A percentile compares a stretch with the other conserved stretches of the same genome.
phyloP scores from a whole-genome alignment of 208 protist species.

The Naegleria fowleri region DNA sequence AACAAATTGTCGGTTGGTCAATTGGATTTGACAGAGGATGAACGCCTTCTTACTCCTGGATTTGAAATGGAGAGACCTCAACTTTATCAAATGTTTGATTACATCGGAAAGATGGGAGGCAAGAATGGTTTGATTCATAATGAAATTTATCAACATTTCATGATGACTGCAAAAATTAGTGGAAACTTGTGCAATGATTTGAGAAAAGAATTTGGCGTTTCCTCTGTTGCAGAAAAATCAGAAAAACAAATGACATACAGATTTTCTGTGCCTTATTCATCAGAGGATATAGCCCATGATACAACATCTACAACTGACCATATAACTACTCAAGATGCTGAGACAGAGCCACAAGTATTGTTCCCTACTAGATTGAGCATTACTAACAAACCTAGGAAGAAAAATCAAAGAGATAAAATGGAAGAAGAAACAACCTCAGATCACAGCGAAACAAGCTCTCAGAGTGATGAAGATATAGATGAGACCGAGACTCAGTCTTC shows the following conservation, averaged over 20 bases:
- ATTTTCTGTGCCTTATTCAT: neutral
- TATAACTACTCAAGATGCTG: neutral
- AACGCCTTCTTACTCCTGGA: neutral
- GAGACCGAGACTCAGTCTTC: neutral
- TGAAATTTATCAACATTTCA: constrained; percentile 3
- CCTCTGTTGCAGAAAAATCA: neutral
- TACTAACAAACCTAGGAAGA: neutral
- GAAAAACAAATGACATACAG: neutral
- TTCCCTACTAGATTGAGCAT: neutral
- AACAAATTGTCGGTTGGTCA: no score
- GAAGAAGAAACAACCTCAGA: neutral
- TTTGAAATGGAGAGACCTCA: neutral
- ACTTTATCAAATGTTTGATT: constrained; percentile 15
- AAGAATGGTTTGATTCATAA: neutral
- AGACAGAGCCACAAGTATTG: neutral
- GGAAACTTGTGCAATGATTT: neutral
- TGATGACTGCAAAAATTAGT: neutral
- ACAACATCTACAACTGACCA: neutral
- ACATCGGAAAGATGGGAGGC: neutral
- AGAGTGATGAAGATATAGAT: neutral
- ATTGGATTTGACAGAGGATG: neutral
- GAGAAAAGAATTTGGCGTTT: neutral
- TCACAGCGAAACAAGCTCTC: neutral
- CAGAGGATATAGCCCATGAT: neutral
- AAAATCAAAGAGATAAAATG: neutral